These are phyloP conservation scores for Beauveria australis DNA, from an alignment of 2,329 filamentous ascomycete species.

Conservation along the genomic window DNA sequence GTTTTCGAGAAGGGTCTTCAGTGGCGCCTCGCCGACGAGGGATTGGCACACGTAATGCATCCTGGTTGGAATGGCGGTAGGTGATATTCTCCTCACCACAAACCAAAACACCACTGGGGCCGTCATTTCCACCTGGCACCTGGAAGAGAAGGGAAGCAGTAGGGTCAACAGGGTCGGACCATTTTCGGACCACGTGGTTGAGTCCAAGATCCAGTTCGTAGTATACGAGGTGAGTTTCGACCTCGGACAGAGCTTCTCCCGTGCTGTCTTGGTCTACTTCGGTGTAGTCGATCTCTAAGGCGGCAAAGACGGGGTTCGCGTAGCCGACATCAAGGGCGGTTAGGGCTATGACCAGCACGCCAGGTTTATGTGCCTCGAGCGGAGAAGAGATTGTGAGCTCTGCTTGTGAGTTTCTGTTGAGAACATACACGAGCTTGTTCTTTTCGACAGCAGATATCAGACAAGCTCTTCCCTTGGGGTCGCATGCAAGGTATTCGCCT, in stretches of 20 bases:
- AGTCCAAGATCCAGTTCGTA: slow-evolving; percentile 95
- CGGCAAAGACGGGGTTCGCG: slow-evolving; percentile 92
- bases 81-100: slow-evolving; percentile 93
- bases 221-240: slow-evolving; percentile 89
- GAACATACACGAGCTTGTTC: slow-evolving; percentile 98
- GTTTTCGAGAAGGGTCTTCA: slow-evolving; percentile 86
- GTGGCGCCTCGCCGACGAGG: slow-evolving; percentile 79
- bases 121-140: slow-evolving; percentile 87
- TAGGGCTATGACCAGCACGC: slow-evolving; percentile 81
- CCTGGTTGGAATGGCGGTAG: slow-evolving; percentile 93
- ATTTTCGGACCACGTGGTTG: slow-evolving; percentile 94
- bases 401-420: slow-evolving; percentile 90
- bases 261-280: slow-evolving; percentile 87
- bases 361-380: slow-evolving; percentile 88
- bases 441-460: slow-evolving; percentile 93
- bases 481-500: slow-evolving; percentile 89
- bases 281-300: slow-evolving; percentile 86
- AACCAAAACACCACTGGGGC: slow-evolving; percentile 88
- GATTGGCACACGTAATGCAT: slow-evolving; percentile 80
- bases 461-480: slow-evolving; percentile 92
- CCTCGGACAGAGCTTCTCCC: slow-evolving; percentile 69
- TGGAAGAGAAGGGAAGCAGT: slow-evolving; percentile 87
- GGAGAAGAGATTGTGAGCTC: slow-evolving; percentile 96
- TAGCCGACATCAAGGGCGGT: slow-evolving; percentile 91
- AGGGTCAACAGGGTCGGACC: slow-evolving; percentile 88